Percentiles rank a stretch among this genome's conserved stretches.
Evolutionary conservation across 2,329 filamentous ascomycete species (phyloP).

Genomic region (Coniochaeta hoffmannii): DNA sequence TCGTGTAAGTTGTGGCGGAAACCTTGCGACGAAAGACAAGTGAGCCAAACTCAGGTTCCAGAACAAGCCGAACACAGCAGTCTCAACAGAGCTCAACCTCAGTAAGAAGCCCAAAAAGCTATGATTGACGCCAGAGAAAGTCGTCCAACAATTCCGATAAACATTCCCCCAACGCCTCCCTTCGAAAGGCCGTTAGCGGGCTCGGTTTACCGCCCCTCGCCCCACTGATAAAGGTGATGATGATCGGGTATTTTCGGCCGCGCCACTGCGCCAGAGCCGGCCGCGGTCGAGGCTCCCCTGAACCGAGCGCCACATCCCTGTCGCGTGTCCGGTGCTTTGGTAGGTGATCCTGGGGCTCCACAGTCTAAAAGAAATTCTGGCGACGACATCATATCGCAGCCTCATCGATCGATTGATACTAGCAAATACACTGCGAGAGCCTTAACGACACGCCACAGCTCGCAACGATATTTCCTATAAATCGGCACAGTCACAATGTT

Average conservation of each 20-base stretch:
- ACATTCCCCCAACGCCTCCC: neutral
- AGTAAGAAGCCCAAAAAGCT: neutral
- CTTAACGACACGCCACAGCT: neutral
- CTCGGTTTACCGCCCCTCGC: neutral
- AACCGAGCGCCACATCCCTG: neutral
- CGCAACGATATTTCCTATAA: neutral
- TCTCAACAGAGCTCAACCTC: neutral
- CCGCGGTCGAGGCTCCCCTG: neutral
- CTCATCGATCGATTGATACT: neutral
- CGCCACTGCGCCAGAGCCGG: neutral
- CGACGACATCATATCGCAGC: conserved; percentile 2
- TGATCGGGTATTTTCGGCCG: conserved; percentile 2
- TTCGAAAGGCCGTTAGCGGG: neutral
- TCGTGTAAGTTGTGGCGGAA: neutral
- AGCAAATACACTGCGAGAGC: neutral
- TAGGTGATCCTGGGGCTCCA: neutral
- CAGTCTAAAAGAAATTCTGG: neutral
- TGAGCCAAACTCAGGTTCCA: neutral
- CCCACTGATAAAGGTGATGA: conserved; percentile 1
- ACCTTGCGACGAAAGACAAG: neutral
- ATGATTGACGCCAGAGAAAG: neutral
- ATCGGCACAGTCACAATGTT: neutral
- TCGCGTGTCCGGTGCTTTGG: neutral
- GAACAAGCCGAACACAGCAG: neutral
- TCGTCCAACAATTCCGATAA: too few relatives aligned